These are phyloP conservation scores for Pseudopyrenochaeta lycopersici DNA, from an alignment of 2,329 filamentous ascomycete species.

Conservation along the genomic window DNA sequence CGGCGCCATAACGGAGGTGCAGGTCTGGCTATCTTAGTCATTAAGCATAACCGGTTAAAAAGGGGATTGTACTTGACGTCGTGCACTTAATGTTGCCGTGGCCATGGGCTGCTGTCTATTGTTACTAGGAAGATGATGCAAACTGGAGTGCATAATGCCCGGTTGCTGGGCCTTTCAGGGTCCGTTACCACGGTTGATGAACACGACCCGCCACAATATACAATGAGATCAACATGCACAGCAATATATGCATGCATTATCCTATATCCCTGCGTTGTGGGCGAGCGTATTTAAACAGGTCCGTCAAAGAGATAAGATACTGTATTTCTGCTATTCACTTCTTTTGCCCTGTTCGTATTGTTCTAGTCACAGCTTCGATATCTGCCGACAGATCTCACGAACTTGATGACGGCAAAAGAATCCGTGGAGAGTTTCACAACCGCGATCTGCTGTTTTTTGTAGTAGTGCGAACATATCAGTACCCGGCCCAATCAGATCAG, in stretches of 20 bases:
- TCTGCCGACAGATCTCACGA: no score
- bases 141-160: conserved; percentile 4
- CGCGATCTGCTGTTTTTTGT: no score
- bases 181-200: conserved; percentile 9
- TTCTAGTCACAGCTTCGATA: no score
- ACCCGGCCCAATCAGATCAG: no score
- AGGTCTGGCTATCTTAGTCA: not conserved
- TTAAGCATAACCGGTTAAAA: conserved; percentile 8
- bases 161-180: conserved; percentile 20
- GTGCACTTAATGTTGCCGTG: not conserved
- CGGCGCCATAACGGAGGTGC: conserved; percentile 4
- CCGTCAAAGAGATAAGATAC: no score
- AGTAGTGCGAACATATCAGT: no score
- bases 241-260: conserved; percentile 6
- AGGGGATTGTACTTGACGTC: not conserved
- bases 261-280: no score
- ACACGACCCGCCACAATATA: conserved; percentile 11
- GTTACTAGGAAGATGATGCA: not conserved
- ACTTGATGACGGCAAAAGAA: no score
- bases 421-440: no score
- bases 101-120: not conserved
- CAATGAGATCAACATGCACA: conserved; percentile 13
- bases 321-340: no score
- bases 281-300: no score
- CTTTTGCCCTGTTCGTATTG: no score